Evolutionary conservation across 2,329 filamentous ascomycete species (phyloP), one percentile per base, ranked within the genome.

Genomic region (Scortechinia acanthostroma): DNA sequence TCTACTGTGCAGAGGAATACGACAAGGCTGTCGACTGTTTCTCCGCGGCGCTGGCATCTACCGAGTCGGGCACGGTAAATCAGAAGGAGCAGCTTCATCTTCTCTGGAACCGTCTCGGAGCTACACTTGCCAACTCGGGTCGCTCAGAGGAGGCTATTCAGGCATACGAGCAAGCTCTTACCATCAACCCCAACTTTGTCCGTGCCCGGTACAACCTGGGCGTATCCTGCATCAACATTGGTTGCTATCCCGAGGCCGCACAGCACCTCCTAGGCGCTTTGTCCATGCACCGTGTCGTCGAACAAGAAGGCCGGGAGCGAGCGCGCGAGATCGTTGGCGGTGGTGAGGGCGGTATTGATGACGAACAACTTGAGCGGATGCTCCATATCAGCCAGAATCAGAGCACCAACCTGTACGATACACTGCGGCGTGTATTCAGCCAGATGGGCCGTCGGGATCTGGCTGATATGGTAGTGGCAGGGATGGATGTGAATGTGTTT

Each of bases 11-110:
- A 22, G 93, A 98, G 65, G 91, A 97, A 60, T 97, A 96, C 69
- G 88, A 93, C 61, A 98, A 98, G 70, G 93, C 93, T 0, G 91
- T 98, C 28, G 93, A 98, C 70, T 98, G 94, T 72, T 98, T 98
- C 77, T 87, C 86, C 46, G 84, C 91, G 1, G 91, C 94, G 1
- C 79, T 98, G 20, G 87, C 88, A 48, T 88, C 82, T 20, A 89
- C 88, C 1, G 90, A 95, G 64, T 77, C 83, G 25, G 93, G 93
- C 47, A 80, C 80, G 5, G 86, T 83, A 48, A 97, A 96, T 67
- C 83, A 88, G 50, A 80, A 83, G 55, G 83, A 86, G 56, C 90
- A 96, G 65, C 72, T 96, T 1, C 93, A 97, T 59, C 79, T 98
- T 17, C 81, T 98, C 22, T 98, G 93, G 93, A 98, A 98, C 71